Conservation (phyloP, 192 early-diverging fungal genomes). For the Coemansia sp. region DNA sequence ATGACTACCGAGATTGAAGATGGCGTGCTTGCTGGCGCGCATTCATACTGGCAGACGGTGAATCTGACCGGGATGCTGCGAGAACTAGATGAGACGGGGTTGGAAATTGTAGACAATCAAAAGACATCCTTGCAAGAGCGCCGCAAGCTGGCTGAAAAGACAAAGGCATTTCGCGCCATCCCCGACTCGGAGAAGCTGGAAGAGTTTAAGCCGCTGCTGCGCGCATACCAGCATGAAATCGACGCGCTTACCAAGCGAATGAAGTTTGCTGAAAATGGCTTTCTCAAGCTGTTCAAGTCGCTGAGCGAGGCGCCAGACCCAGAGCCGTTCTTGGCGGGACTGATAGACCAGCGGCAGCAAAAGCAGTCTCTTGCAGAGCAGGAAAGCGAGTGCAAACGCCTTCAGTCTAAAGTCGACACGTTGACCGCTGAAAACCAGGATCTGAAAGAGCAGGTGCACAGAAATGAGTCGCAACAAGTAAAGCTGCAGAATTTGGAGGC, state of each 20-base stretch:
- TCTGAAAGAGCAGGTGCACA: constrained; percentile 56
- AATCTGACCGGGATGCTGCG: constrained; percentile 67
- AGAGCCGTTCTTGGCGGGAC: constrained; percentile 62
- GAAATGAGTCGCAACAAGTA: background rate
- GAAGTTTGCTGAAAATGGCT: constrained; percentile 78
- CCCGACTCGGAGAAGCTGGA: constrained; percentile 74
- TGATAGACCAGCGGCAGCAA: constrained; percentile 21
- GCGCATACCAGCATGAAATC: constrained; percentile 90
- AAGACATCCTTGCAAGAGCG: constrained; percentile 71
- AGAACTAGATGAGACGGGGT: constrained; percentile 71
- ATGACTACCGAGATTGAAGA: background rate
- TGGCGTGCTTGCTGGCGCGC: constrained; percentile 33
- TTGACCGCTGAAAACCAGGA: constrained; percentile 57
- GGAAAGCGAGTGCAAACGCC: constrained; percentile 21
- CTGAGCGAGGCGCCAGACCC: constrained; percentile 85
- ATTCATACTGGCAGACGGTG: constrained; percentile 54
- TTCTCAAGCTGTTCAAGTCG: constrained; percentile 76
- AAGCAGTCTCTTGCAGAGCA: background rate
- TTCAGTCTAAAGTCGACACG: constrained; percentile 39
- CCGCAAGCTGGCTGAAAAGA: constrained; percentile 83
- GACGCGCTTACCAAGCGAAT: constrained; percentile 81
- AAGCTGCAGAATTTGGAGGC: constrained; percentile 12
- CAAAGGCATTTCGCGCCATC: constrained; percentile 81
- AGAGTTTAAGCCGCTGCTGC: constrained; percentile 75
- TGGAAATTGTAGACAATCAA: constrained; percentile 82